Conservation (phyloP, 176 grass and related monocot species). For the Aegilops bicornis region DNA sequence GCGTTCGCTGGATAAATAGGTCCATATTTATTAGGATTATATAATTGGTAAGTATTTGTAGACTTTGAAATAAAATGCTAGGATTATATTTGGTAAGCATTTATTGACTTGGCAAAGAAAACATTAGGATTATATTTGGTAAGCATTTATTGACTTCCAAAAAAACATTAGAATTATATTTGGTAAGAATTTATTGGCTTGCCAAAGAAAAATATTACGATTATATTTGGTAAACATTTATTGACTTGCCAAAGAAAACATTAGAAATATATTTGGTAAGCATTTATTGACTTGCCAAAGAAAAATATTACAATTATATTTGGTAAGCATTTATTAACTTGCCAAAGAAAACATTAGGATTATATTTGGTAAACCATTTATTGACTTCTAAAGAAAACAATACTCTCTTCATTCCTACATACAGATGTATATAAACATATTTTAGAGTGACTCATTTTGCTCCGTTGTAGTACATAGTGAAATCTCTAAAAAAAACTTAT, state of each 20-base stretch:
- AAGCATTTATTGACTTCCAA: too few relatives aligned
- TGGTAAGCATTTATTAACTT: too few relatives aligned
- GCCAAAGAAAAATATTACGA: too few relatives aligned
- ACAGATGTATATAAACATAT: too few relatives aligned
- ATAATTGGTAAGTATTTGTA: background rate
- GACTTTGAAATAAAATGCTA: background rate
- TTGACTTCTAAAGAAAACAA: background rate
- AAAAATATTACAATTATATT: background rate
- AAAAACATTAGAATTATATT: background rate
- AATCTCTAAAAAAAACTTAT: too few relatives aligned
- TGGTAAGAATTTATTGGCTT: background rate
- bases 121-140: background rate
- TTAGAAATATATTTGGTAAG: background rate
- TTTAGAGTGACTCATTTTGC: too few relatives aligned
- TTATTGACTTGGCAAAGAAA: background rate
- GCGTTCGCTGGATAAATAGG: too few relatives aligned
- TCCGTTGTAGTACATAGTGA: too few relatives aligned
- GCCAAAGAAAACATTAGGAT: too few relatives aligned
- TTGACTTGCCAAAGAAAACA: background rate
- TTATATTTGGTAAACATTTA: too few relatives aligned
- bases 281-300: background rate
- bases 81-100: background rate
- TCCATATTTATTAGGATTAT: background rate
- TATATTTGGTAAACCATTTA: too few relatives aligned
- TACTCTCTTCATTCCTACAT: too few relatives aligned